Evolutionary conservation across 1,139 yeast species (phyloP), one percentile per base, ranked within the genome.

Genomic region (Tardiomyces digboiensis): DNA sequence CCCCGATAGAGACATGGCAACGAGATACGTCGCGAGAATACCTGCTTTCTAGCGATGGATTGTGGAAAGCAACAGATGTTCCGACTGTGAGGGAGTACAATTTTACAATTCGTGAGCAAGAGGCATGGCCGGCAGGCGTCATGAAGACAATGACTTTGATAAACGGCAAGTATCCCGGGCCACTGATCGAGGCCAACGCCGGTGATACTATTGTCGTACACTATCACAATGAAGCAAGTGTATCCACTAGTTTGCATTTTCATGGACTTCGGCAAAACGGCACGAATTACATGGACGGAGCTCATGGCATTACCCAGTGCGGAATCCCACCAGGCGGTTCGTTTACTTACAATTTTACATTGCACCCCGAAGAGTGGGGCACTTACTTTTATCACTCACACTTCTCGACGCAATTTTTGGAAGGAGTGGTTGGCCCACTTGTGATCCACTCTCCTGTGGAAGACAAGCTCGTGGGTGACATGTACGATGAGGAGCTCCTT

Each of bases 301-400:
- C 95, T 7, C 85, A 83, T 56, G 71, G 76, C 75, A 74, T 88
- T 23, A 80, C 86, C 21, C 97, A 89, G 65, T 87, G 96, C 70
- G 94, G 95, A 33, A 79, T 86, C 47, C 77, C 83, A 12, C 84
- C 93, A 1, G 86, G 86, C 21, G 72, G 71, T 47, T 75, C 82
- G 12, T 74, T 82, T 78, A 80, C 70, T 37, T 68, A 68, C 59
- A 86, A 89, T 68, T 89, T 89, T 64, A 82, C 95, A 10, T 87
- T 87, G 39, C 78, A 80, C 60, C 96, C 89, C 62, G 75, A 72
- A 40, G 19, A 33, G 37, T 33, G 19, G 62, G 97, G 97, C 50
- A 76, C 95, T 3, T 89, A 74, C 70, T 89, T 97, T 97, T 89
- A 89, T 69, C 97, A 89, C 64, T 83, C 96, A 13, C 97, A 89